Base-by-base conservation (phyloP, 176 grass and related monocot genomes). In the Oryza nivara region DNA sequence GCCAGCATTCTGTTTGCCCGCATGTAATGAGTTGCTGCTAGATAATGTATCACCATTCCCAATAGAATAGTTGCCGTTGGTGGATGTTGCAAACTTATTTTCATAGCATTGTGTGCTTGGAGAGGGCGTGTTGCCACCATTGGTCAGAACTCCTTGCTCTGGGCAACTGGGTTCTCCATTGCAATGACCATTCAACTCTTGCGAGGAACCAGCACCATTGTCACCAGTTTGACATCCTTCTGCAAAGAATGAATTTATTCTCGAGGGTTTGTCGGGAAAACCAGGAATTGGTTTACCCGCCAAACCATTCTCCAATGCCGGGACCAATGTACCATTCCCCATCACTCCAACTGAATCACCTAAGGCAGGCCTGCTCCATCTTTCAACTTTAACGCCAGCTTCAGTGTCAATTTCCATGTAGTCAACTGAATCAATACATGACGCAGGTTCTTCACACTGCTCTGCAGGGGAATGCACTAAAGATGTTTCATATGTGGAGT, bases 261-360 rank as follows among this genome's bases (percentile, higher is more conserved):
- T 86, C 48, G 86, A 81, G 26, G 84, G 80, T 19, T 85, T 91
- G 67, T 99, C 78, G 51, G 94, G 74, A 46, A 94, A 89, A 88
- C 96, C 91, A 66, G 46, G 76, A 71, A 90, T 90, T 81, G 88
- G 46, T 92, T 85, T 90, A 41, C 80, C 74, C 61, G 35, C 11
- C 25, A 52, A 77, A 58, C 82, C 83, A 84, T 92, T 94, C 12
- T 67, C 75, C 44, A 65, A 61, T 34, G 60, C 65, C 22, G 65
- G 73, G 54, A 13, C 65, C 40, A 20, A 49, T 80, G 61, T 73
- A 78, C 73, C 76, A 87, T 60, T 68, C 26, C 52, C 58, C 34
- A 22, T 69, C 54, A 69, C 82, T 84, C 68, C 76, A 73, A 80
- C 22, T 48, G 81, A 88, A 56, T 61, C 40, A 77, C 77, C 71